Percentiles rank a stretch among this genome's conserved stretches.
phyloP scores from a whole-genome alignment of 805 yeast genomes.

The Metschnikowia sp. region DNA sequence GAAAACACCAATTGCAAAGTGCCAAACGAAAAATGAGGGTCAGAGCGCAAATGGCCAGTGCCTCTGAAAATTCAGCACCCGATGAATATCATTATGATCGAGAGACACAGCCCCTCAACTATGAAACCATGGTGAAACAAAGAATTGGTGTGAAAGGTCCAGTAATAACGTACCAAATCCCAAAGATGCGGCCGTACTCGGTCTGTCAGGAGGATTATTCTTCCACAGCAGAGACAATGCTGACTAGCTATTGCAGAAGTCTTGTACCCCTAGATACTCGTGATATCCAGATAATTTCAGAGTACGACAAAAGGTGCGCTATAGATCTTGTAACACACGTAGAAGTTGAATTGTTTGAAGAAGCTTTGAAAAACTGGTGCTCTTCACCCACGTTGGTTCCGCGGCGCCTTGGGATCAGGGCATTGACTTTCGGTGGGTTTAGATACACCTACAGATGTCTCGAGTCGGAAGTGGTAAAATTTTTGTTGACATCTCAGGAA shows the following conservation, averaged over 20 bases:
- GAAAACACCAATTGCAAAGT: slow-evolving; percentile 1
- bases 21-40: neutral
- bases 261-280: neutral
- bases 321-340: neutral
- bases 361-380: neutral
- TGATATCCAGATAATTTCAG: neutral
- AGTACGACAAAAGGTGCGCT: neutral
- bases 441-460: neutral
- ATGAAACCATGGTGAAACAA: slow-evolving; percentile 4
- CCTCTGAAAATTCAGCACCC: neutral
- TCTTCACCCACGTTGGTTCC: neutral
- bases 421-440: slow-evolving; percentile 1
- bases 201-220: neutral
- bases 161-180: slow-evolving; percentile 1
- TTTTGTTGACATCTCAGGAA: slow-evolving; percentile 2
- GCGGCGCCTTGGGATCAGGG: slow-evolving; percentile 3
- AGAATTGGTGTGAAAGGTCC: slow-evolving; percentile 3
- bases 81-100: too few species aligned
- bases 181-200: neutral
- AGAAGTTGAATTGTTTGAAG: neutral
- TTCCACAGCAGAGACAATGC: neutral
- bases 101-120: neutral
- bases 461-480: slow-evolving; percentile 4
- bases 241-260: slow-evolving; percentile 1
- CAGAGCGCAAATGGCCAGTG: neutral